These are phyloP conservation scores for Fusarium sp. DNA, from an alignment of 2,329 filamentous ascomycete species.

Conservation along the genomic window DNA sequence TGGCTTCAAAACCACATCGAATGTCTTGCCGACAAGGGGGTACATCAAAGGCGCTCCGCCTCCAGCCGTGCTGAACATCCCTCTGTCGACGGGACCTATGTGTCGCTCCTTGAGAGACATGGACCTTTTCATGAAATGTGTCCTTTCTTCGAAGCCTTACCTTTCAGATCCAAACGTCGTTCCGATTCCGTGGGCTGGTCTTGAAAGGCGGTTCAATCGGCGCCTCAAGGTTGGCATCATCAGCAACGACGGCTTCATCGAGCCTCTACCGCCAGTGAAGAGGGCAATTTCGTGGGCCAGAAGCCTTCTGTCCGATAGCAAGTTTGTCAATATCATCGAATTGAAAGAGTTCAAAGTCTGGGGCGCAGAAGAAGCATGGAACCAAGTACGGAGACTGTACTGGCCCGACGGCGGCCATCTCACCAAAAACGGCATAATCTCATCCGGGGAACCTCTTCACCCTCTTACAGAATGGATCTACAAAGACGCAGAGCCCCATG, in stretches of 20 bases:
- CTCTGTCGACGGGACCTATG: constrained; percentile 34
- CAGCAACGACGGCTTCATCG: constrained; percentile 48
- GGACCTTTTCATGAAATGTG: constrained; percentile 30
- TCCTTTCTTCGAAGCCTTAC: constrained; percentile 28
- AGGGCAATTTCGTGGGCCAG: constrained; percentile 50
- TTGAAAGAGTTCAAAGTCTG: constrained; percentile 49
- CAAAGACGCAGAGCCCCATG: constrained; percentile 39
- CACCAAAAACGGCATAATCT: constrained; percentile 44
- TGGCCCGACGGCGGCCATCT: constrained; percentile 55
- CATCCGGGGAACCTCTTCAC: constrained; percentile 55
- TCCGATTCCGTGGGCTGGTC: constrained; percentile 45
- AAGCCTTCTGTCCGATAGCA: constrained; percentile 24
- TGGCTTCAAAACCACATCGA: constrained; percentile 19
- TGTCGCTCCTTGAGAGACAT: constrained; percentile 38
- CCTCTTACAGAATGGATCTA: constrained; percentile 54
- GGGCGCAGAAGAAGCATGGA: constrained; percentile 43
- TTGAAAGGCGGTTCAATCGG: constrained; percentile 11
- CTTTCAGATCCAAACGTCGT: constrained; percentile 43
- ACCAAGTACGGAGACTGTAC: constrained; percentile 52
- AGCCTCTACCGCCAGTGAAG: constrained; percentile 51
- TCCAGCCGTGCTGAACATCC: constrained; percentile 46
- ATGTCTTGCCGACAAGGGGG: constrained; percentile 15
- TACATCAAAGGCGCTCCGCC: constrained; percentile 33
- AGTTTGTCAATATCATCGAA: constrained; percentile 35
- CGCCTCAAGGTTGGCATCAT: constrained; percentile 55